These are phyloP conservation scores for Proliferodiscus dingleyae DNA, from an alignment of 2,329 filamentous ascomycete species.

Conservation along the genomic window DNA sequence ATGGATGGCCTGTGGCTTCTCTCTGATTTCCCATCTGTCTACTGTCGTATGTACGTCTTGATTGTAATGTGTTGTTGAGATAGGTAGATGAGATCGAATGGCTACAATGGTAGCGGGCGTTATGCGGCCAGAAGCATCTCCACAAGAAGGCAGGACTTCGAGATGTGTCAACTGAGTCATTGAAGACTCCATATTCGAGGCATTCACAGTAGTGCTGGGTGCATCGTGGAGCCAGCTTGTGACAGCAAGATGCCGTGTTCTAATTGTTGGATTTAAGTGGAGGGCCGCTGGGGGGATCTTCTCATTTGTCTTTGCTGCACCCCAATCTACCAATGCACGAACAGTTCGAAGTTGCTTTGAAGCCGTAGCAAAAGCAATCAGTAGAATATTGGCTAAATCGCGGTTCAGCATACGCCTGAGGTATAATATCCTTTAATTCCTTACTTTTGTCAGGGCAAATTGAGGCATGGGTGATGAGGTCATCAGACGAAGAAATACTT, in stretches of 20 bases:
- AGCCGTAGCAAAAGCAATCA: conserved; percentile 63
- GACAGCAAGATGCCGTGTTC: conserved; percentile 51
- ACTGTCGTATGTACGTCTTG: conserved; percentile 69
- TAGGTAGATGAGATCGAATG: conserved; percentile 60
- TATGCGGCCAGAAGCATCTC: conserved; percentile 43
- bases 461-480: conserved; percentile 75
- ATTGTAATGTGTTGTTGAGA: conserved; percentile 50
- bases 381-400: conserved; percentile 40
- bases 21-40: conserved; percentile 74
- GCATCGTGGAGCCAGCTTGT: conserved; percentile 45
- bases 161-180: conserved; percentile 67
- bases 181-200: conserved; percentile 44
- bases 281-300: conserved; percentile 45
- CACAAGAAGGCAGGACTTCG: conserved; percentile 63
- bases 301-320: conserved; percentile 50
- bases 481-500: conserved; percentile 64
- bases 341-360: conserved; percentile 71
- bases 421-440: conserved; percentile 14
- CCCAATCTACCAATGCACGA: conserved; percentile 72
- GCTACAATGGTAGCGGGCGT: conserved; percentile 61
- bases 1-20: conserved; percentile 63
- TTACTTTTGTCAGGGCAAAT: conserved; percentile 70
- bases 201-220: conserved; percentile 23
- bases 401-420: conserved; percentile 9
- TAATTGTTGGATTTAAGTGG: conserved; percentile 47